phyloP scores from a whole-genome alignment of 2,329 filamentous ascomycete species.

The Colletotrichum phormii region DNA sequence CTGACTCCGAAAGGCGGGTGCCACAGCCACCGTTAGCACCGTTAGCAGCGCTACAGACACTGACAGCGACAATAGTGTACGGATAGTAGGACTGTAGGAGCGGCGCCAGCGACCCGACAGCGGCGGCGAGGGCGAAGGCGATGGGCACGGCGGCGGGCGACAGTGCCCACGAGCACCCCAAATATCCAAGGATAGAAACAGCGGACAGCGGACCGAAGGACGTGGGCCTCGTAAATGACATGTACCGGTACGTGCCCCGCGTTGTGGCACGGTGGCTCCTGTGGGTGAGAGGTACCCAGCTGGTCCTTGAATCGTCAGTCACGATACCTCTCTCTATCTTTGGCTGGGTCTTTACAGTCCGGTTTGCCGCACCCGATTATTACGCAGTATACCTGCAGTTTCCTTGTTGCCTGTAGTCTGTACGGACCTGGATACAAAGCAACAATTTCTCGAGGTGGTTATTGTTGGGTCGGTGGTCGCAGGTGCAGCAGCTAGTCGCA shows the following conservation, averaged over 20 bases:
- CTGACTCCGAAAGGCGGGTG: background rate
- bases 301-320: background rate
- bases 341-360: background rate
- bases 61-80: background rate
- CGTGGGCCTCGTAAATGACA: background rate
- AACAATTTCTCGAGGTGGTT: background rate
- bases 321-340: background rate
- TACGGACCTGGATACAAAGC: too few species aligned
- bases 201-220: slow-evolving; percentile 12
- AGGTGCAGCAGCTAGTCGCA: slow-evolving; percentile 3
- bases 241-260: slow-evolving; percentile 31
- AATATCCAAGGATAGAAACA: slow-evolving; percentile 34
- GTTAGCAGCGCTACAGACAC: background rate
- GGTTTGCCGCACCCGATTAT: background rate
- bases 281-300: background rate
- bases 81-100: too few species aligned
- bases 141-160: background rate
- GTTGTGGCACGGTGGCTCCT: slow-evolving; percentile 13
- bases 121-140: slow-evolving; percentile 14
- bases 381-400: background rate
- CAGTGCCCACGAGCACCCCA: slow-evolving; percentile 18
- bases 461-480: background rate
- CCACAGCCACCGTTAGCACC: slow-evolving; percentile 32
- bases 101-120: background rate
- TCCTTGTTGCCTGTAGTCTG: background rate